Evolutionary conservation across 805 yeast species (phyloP), one percentile per base, ranked within the genome.

Genomic region (Saturnispora sanitii): DNA sequence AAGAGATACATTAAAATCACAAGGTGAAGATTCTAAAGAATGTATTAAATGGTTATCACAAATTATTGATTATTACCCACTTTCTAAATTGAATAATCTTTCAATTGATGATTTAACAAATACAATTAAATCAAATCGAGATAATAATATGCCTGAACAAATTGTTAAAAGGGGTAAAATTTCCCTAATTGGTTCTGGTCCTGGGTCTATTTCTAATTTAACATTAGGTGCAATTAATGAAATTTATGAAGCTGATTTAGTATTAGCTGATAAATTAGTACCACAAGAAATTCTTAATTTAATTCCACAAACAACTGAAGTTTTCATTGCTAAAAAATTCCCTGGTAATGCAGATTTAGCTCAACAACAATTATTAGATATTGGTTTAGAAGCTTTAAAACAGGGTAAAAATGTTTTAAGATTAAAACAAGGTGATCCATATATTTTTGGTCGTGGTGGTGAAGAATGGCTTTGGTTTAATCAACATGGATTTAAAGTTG

Each of bases 321-420:
- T 81, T 4, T 86, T 82, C 56, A 87, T 90, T 44, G 97, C 97
- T 2, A 71, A 86, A 31, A 90, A 90, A 59, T 90, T 87, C 62
- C 97, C 97, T 2, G 97, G 97, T 1, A 90, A 90, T 57, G 96
- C 97, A 1, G 96, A 87, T 53, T 72, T 73, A 36, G 97, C 97
- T 0, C 97, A 90, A 60, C 72, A 82, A 45, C 95, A 90, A 59
- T 68, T 90, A 33, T 63, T 86, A 26, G 65, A 69, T n/a, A 57
- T 79, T 48, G 96, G 95, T 0, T 61, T 90, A 15, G 70, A 69
- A 26, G 80, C 78, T 1, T 58, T 86, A 20, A 48, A 66, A 21
- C 59, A 68, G 38, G 96, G 96, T 13, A 69, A 75, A 52, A 76
- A 75, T 42, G 95, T 90, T 1, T 94, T 90, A 3, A 68, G 97